Conservation (phyloP, 352 stramenopile genomes). For the Phytophthora hybrid region DNA sequence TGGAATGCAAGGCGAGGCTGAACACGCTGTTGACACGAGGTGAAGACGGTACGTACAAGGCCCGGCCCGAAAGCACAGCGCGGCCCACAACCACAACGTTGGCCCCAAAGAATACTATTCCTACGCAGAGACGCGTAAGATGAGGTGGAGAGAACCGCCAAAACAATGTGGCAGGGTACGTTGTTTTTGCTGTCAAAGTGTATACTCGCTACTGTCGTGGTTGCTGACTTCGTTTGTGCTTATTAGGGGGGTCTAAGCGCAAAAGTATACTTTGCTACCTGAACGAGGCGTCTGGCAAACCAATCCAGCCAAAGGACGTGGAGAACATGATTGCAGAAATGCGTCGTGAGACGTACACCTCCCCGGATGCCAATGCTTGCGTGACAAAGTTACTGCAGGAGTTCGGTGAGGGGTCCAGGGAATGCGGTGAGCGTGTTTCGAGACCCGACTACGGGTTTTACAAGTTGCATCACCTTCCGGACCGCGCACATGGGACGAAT, state of each 20-base stretch:
- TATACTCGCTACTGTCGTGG: too few relatives aligned
- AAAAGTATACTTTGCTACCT: conserved; percentile 15
- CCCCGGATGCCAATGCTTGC: conserved; percentile 10
- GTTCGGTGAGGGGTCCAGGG: conserved; percentile 16
- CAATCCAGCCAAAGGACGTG: conserved; percentile 17
- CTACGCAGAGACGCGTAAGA: too few relatives aligned
- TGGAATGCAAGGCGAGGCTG: too few relatives aligned
- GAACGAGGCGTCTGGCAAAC: conserved; percentile 14
- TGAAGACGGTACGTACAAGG: too few relatives aligned
- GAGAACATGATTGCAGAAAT: conserved; percentile 23
- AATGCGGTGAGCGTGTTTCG: conserved; percentile 20
- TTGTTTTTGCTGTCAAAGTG: too few relatives aligned
- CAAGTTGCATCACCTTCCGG: conserved; percentile 22
- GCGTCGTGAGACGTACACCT: conserved; percentile 9
- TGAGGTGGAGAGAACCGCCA: too few relatives aligned
- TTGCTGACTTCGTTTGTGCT: too few relatives aligned
- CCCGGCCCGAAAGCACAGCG: too few relatives aligned
- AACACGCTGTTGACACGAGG: too few relatives aligned
- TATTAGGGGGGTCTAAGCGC: conserved; percentile 12
- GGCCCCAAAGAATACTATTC: too few relatives aligned
- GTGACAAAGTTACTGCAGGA: conserved; percentile 4
- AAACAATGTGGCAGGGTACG: too few relatives aligned
- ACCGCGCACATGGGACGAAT: conserved; percentile 13
- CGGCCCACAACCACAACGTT: too few relatives aligned
- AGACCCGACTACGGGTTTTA: neutral